A percentile compares a stretch with the other conserved stretches of the same genome.
Conservation (phyloP, 1,284 basidiomycete genomes). For the Athelia sp. region DNA sequence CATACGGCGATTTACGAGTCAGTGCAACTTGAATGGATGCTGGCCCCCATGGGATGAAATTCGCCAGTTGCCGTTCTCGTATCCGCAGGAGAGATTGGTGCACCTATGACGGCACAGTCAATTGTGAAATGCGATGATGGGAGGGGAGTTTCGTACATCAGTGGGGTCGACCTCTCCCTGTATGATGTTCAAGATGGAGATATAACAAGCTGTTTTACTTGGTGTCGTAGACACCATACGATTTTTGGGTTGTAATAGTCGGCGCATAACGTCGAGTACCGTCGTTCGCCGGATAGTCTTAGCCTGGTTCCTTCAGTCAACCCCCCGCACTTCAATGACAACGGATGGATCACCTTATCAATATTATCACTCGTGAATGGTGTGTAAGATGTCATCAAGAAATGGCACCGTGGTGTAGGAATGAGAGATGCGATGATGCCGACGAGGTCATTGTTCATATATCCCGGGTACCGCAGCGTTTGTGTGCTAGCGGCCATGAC, state of each 20-base stretch:
- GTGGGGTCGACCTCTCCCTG: constrained; percentile 98
- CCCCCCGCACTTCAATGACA: not conserved
- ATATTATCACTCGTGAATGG: constrained; percentile 97
- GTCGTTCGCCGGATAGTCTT: constrained; percentile 91
- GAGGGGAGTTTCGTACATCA: constrained; percentile 65
- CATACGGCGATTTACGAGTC: constrained; percentile 87
- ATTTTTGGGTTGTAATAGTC: constrained; percentile 96
- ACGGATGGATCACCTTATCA: constrained; percentile 64
- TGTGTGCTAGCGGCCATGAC: constrained; percentile 98
- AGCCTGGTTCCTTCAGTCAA: constrained; percentile 40
- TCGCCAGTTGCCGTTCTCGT: constrained; percentile 92
- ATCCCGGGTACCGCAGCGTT: constrained; percentile 95
- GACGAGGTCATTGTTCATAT: constrained; percentile 99
- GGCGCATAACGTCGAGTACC: constrained; percentile 97
- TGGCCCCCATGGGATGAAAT: constrained; percentile 99
- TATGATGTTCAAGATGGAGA: constrained; percentile 98
- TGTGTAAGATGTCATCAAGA: constrained; percentile 99
- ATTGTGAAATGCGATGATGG: constrained; percentile 1
- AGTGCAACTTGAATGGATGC: constrained; percentile 97
- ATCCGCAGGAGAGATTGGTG: constrained; percentile 97
- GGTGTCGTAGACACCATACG: constrained; percentile 96
- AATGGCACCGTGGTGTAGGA: constrained; percentile 98
- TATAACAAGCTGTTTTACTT: constrained; percentile 91
- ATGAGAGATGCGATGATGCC: constrained; percentile 97
- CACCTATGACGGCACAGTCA: constrained; percentile 45